Conservation (phyloP, 2,329 filamentous ascomycete species). For the Thermomyces lanuginosus region DNA sequence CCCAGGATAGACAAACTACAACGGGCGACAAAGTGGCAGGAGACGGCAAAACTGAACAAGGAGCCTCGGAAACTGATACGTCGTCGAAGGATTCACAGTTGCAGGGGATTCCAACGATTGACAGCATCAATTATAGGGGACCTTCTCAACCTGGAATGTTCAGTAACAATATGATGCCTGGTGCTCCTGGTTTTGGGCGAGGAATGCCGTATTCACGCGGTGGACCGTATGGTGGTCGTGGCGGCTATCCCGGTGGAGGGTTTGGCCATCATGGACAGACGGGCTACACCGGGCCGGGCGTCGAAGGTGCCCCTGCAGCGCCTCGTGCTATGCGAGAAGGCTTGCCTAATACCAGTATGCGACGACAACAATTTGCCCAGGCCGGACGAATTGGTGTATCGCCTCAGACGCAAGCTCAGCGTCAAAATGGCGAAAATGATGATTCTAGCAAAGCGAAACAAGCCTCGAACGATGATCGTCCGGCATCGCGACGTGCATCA, state of each 20-base stretch:
- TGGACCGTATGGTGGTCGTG: conserved; percentile 28
- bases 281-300: conserved; percentile 36
- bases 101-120: conserved; percentile 17
- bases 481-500: too few species aligned
- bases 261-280: conserved; percentile 16
- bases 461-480: too few species aligned
- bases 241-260: conserved; percentile 16
- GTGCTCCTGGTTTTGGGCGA: conserved; percentile 22
- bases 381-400: conserved; percentile 17
- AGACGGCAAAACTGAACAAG: background rate
- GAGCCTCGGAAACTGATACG: background rate
- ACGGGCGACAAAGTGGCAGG: conserved; percentile 8
- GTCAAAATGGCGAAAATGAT: too few species aligned
- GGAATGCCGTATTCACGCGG: conserved; percentile 31
- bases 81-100: conserved; percentile 7
- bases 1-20: too few species aligned
- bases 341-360: conserved; percentile 63
- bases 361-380: conserved; percentile 37
- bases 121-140: conserved; percentile 16
- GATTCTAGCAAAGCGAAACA: too few species aligned
- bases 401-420: too few species aligned
- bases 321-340: conserved; percentile 91
- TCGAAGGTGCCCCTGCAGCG: conserved; percentile 64
- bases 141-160: conserved; percentile 11
- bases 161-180: conserved; percentile 14